Evolutionary conservation across 805 yeast species (phyloP), one percentile per base, ranked within the genome.

Genomic region (Cyberlindnera lachancei): DNA sequence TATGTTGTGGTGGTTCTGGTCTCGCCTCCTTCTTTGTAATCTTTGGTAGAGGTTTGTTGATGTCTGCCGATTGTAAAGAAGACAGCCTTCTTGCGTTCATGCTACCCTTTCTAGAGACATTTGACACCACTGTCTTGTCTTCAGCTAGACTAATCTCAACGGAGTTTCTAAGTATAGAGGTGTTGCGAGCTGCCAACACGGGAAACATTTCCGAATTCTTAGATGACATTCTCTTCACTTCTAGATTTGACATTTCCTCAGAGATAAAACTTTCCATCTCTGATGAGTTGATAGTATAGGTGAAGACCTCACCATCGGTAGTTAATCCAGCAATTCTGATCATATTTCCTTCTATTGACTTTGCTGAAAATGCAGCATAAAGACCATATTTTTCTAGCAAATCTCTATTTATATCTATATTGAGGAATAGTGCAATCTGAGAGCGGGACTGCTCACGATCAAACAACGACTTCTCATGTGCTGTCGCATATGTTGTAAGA

Each of bases 351-450:
- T 60, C 62, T 7, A 55, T 39, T 27, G 68, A 61, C 20, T 58
- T 56, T 0, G 74, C 70, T 25, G 67, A 63, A n/a, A 78, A 47
- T 0, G 73, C 73, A 4, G 70, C 62, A 35, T 59, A 63, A 14
- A 76, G 50, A 12, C 58, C 49, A 24, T 64, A 45, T 13, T 53
- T 44, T 5, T 50, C 47, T 33, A 80, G 44, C 23, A 63, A 26
- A 3, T 55, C 34, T 24, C 47, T 22, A 41, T 65, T 60, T 7
- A 70, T 61, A 4, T 65, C 53, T 41, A 68, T 62, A 48, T 85
- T 87, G 41, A 88, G 61, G 39, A 82, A 73, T 13, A 88, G 50
- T 0, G 77, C 74, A 38, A 83, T 64, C 3, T 78, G 77, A 0
- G 90, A 73, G 43, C 73, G 74, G 16, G 73, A 57, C 5, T 55